Base-by-base conservation (phyloP, 345 rosid species). In the Syzygium aqueum region DNA sequence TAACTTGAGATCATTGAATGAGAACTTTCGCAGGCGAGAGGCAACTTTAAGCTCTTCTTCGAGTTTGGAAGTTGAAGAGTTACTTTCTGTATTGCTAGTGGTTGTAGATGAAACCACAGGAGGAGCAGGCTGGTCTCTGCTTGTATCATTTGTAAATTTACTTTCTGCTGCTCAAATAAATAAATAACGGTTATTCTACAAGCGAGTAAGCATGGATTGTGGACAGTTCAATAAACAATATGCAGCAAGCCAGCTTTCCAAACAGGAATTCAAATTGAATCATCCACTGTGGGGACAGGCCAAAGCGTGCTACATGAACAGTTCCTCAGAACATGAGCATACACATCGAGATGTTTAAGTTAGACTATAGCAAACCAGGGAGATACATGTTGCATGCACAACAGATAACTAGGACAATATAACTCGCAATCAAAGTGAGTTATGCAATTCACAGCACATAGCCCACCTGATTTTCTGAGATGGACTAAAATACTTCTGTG, bases 1-100 rank as follows among this genome's bases (percentile, higher is more conserved):
- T 85, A 94, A 91, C 93, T 96, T 97, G 57, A 97, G 97, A 91
- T 97, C 98, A 90, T 93, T 95, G 92, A 96, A 97, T 89, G 96
- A 56, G 88, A 97, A 97, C 87, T 97, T 97, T 88, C 98, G 91
- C 77, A 97, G 91, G 85, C 92, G 94, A 87, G 98, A 93, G 86
- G 96, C 94, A 88, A 95, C 86, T 88, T 95, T 96, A 73, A 97
- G 95, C 80, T 95, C 99, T 90, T 97, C 99, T 80, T 95, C 97
- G 43, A 95, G 94, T 90, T 94, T 94, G 49, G 96, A 95, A 87
- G 96, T 94, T 15, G 98, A 96, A 21, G 98, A 94, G 92, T 92
- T 94, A 89, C 97, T 97, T 88, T 92, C 99, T 53, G 96, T 89
- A 87, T 93, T 95, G 89, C 99, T 97, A 59, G 97, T 94, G 80